Evolutionary conservation across 768 basidiomycete genomes (phyloP).

Genomic region (Coprinopsis sp.): DNA sequence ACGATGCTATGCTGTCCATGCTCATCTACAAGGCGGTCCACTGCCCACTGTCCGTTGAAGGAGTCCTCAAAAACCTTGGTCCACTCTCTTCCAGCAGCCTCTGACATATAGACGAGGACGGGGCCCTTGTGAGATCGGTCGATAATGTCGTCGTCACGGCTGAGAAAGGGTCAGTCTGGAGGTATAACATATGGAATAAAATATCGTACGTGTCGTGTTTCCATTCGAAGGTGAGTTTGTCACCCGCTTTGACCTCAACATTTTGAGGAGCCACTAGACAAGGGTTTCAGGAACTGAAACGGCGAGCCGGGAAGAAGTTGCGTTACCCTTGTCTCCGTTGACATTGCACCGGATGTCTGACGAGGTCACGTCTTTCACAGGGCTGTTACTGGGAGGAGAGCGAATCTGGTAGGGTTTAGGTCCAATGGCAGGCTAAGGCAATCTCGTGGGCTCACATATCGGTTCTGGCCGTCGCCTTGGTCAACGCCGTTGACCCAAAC

Average conservation of each 20-base stretch:
- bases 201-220: slow-evolving; percentile 25
- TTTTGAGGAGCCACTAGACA: slow-evolving; percentile 23
- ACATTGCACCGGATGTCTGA: slow-evolving; percentile 29
- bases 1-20: slow-evolving; percentile 29
- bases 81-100: slow-evolving; percentile 26
- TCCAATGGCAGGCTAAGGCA: not conserved
- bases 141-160: slow-evolving; percentile 34
- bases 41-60: slow-evolving; percentile 26
- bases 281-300: not conserved
- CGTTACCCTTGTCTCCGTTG: slow-evolving; percentile 23
- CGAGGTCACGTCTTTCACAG: slow-evolving; percentile 31
- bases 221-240: slow-evolving; percentile 33
- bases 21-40: slow-evolving; percentile 26
- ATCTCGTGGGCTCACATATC: slow-evolving; percentile 20
- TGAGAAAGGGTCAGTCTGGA: slow-evolving; percentile 7
- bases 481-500: slow-evolving; percentile 34
- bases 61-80: slow-evolving; percentile 29
- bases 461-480: slow-evolving; percentile 30
- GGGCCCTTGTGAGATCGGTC: slow-evolving; percentile 31
- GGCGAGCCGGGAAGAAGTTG: not conserved
- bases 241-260: slow-evolving; percentile 27
- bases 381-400: slow-evolving; percentile 32
- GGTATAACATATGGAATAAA: not conserved
- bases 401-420: slow-evolving; percentile 23
- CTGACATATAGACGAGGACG: slow-evolving; percentile 30